Evolutionary conservation across 2,329 filamentous ascomycete genomes (phyloP).

Genomic region (Clonostachys rosea): DNA sequence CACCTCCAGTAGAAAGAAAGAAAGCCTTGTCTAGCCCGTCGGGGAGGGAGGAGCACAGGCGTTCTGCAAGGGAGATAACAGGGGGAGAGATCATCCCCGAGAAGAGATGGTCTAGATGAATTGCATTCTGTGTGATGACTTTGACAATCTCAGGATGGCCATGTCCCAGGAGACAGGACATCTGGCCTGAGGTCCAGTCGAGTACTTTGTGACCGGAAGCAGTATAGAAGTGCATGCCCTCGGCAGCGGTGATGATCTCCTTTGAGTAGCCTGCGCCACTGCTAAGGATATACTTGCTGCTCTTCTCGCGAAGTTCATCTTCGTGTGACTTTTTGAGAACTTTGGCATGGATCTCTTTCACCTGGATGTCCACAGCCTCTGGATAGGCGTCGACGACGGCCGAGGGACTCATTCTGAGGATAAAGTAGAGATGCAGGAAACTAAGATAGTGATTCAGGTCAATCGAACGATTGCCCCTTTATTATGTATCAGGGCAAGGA

Average conservation of each 20-base stretch:
- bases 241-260: slow-evolving; percentile 33
- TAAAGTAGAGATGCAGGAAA: background rate
- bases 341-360: slow-evolving; percentile 4
- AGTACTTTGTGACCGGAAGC: slow-evolving; percentile 39
- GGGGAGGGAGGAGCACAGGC: slow-evolving; percentile 43
- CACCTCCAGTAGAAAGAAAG: slow-evolving; percentile 53
- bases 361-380: background rate
- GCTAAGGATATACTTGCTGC: slow-evolving; percentile 14
- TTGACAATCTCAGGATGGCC: slow-evolving; percentile 53
- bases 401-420: background rate
- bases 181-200: slow-evolving; percentile 58
- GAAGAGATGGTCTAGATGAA: slow-evolving; percentile 52
- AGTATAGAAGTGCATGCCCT: slow-evolving; percentile 40
- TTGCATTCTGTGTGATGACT: slow-evolving; percentile 41
- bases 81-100: slow-evolving; percentile 54
- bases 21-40: slow-evolving; percentile 46
- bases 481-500: slow-evolving; percentile 6
- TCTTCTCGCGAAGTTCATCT: slow-evolving; percentile 11
- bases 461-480: background rate
- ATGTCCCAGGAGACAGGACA: slow-evolving; percentile 55
- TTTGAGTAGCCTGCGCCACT: slow-evolving; percentile 16
- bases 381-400: background rate
- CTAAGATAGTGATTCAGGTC: background rate
- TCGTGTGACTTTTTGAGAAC: slow-evolving; percentile 13
- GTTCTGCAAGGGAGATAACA: slow-evolving; percentile 48